Base-by-base conservation (phyloP, 225 moss, liverwort and hornwort species). In the Rhytidiadelphus loreus region DNA sequence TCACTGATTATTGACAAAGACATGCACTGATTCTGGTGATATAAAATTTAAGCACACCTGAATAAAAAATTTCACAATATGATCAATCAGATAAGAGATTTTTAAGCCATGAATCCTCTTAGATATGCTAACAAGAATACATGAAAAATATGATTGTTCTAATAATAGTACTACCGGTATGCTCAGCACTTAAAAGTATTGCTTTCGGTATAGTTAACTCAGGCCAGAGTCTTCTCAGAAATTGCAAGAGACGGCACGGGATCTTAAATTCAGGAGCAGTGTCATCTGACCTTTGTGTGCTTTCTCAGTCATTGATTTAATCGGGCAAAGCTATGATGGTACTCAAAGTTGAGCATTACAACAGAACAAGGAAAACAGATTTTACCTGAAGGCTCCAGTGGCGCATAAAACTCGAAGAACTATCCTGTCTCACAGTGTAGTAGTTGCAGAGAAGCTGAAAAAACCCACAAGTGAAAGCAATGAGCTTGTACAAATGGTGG, bases 361-460 rank as follows among this genome's bases (percentile, higher is more conserved):
- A 72, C 61, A 46, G 41, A 63, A 58, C 17, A 86, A 68, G 62
- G 33, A 48, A 75, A 15, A n/a, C 22, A 87, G 43, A 14, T 84
- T 83, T 84, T 79, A 99, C 99, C 97, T 99, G 95, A 59, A 99
- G 94, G 89, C 93, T 95, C 99, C 99, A 97, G 82, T 94, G 92
- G 48, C 97, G 95, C 93, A 96, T 94, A 88, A 95, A 99, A 92
- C 96, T 96, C 60, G 93, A 92, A 63, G 99, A 99, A 43, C 96
- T 93, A 89, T 99, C 97, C 92, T 99, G 99, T 76, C 97, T 90
- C 82, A 96, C 93, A 66, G 99, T 97, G 61, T 97, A 99, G 65
- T 96, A 97, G 90, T 99, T 99, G 93, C 99, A 96, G 87, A 99
- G 93, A 81, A 99, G 96, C 96, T 99, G 96, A 92, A 82, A 86